Conservation (phyloP, 2,329 filamentous ascomycete genomes). For the Neophaeococcomyces aloes region DNA sequence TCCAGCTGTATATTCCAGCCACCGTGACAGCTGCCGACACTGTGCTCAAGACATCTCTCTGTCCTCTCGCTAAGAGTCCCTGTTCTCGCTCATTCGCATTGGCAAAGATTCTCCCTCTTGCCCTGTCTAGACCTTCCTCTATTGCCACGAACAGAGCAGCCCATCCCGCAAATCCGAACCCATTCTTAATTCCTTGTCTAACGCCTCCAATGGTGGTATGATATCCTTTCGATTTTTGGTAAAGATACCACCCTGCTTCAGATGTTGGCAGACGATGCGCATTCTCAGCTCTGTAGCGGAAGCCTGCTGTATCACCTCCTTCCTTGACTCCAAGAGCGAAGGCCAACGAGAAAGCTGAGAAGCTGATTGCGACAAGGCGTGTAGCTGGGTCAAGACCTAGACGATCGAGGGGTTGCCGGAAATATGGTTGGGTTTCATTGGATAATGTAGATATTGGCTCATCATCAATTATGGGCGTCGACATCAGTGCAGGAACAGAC, state of each 20-base stretch:
- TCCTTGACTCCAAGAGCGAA: constrained; percentile 60
- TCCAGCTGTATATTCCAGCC: constrained; percentile 75
- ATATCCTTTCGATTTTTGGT: constrained; percentile 97
- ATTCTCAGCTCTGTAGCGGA: constrained; percentile 90
- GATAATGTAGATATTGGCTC: constrained; percentile 8
- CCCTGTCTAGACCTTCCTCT: constrained; percentile 75
- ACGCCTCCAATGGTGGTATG: constrained; percentile 67
- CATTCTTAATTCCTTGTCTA: constrained; percentile 68
- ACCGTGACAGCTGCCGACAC: constrained; percentile 73
- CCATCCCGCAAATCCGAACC: constrained; percentile 58
- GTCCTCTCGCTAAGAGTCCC: constrained; percentile 47
- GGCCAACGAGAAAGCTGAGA: constrained; percentile 57
- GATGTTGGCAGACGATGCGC: constrained; percentile 81
- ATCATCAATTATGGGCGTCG: constrained; percentile 20
- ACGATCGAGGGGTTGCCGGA: constrained; percentile 20
- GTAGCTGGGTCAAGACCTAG: constrained; percentile 47
- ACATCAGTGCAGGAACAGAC: too few relatives aligned
- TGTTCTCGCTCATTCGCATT: constrained; percentile 77
- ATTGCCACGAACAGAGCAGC: constrained; percentile 66
- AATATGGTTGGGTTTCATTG: neutral
- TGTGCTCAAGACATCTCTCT: constrained; percentile 68
- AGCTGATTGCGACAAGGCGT: constrained; percentile 55
- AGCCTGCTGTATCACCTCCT: constrained; percentile 61
- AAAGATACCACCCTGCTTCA: constrained; percentile 89
- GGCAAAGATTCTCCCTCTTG: constrained; percentile 57